Conservation (phyloP, 352 stramenopile species). For the Globisporangium solare region DNA sequence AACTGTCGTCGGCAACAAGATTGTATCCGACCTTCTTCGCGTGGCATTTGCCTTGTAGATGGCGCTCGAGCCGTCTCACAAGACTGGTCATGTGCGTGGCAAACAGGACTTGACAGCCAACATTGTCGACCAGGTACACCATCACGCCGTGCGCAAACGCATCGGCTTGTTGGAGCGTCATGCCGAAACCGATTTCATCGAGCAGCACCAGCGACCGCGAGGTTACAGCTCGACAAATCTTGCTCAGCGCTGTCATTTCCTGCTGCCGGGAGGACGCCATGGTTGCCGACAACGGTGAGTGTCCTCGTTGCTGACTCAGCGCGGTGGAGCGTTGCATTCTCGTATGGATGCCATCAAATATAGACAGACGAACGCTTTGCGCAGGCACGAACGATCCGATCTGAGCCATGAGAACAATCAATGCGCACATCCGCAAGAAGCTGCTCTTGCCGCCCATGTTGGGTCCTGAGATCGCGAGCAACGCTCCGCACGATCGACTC, state of each 20-base stretch:
- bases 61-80: slow-evolving; percentile 14
- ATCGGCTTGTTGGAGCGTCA: slow-evolving; percentile 22
- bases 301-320: slow-evolving; percentile 6
- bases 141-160: slow-evolving; percentile 20
- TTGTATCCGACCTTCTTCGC: slow-evolving; percentile 5
- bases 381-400: slow-evolving; percentile 62
- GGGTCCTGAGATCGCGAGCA: slow-evolving; percentile 66
- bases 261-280: neutral
- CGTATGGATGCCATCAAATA: slow-evolving; percentile 66
- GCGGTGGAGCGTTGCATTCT: slow-evolving; percentile 47
- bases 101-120: slow-evolving; percentile 31
- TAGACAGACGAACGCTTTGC: slow-evolving; percentile 22
- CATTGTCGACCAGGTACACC: slow-evolving; percentile 21
- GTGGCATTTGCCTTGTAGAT: slow-evolving; percentile 4
- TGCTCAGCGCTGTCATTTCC: slow-evolving; percentile 24
- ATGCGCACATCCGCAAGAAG: slow-evolving; percentile 50
- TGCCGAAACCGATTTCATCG: slow-evolving; percentile 41
- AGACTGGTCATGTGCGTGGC: slow-evolving; percentile 30
- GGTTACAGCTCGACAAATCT: slow-evolving; percentile 23
- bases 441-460: slow-evolving; percentile 87
- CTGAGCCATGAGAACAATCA: slow-evolving; percentile 66
- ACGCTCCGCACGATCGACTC: slow-evolving; percentile 5
- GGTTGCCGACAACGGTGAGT: neutral
- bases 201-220: slow-evolving; percentile 34
- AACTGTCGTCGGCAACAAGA: neutral